These are phyloP conservation scores for Exobasidium cylindrosporum DNA, from an alignment of 1,284 basidiomycete species.

Conservation along the genomic window DNA sequence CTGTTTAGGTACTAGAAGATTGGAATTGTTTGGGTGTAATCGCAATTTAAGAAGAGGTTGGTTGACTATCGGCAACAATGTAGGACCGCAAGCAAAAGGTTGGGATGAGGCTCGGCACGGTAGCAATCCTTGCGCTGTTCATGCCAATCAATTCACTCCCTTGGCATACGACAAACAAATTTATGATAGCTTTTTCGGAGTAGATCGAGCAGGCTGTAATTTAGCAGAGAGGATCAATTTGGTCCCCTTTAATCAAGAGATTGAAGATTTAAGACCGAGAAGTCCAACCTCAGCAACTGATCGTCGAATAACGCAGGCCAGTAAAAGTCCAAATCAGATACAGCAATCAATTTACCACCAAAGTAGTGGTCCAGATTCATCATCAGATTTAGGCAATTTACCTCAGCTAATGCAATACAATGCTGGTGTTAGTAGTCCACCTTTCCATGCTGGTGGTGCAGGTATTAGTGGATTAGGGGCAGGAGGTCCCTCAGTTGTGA, in stretches of 20 bases:
- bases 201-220: constrained; percentile 43
- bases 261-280: constrained; percentile 45
- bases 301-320: not conserved
- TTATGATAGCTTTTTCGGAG: constrained; percentile 41
- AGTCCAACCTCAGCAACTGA: constrained; percentile 24
- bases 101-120: constrained; percentile 17
- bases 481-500: constrained; percentile 41
- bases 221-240: constrained; percentile 39
- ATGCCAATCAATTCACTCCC: constrained; percentile 10
- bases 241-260: constrained; percentile 35
- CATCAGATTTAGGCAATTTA: not conserved
- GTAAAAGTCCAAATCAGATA: constrained; percentile 1
- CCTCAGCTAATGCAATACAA: not conserved
- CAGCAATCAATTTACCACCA: not conserved
- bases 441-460: constrained; percentile 13
- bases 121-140: constrained; percentile 5
- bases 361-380: not conserved
- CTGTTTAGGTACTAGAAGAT: constrained; percentile 83
- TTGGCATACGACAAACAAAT: constrained; percentile 24
- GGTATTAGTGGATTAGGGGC: constrained; percentile 45
- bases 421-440: not conserved
- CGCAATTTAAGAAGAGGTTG: constrained; percentile 78
- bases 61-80: constrained; percentile 71
- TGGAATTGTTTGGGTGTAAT: constrained; percentile 82
- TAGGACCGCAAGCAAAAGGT: constrained; percentile 36